These are phyloP conservation scores for Mycena sp. DNA, from an alignment of 1,284 basidiomycete genomes.

Conservation along the genomic window DNA sequence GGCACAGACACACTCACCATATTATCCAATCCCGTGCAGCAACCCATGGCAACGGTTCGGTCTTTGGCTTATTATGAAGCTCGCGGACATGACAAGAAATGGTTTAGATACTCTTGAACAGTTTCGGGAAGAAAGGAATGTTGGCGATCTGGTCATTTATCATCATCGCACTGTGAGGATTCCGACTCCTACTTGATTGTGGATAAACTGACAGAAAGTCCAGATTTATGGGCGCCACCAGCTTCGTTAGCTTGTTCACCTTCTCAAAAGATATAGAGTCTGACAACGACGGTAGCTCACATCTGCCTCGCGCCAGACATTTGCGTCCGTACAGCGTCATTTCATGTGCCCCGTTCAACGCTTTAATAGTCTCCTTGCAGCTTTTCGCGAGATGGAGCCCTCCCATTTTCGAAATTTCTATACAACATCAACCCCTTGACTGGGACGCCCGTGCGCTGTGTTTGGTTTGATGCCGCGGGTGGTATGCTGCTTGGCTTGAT, in stretches of 20 bases:
- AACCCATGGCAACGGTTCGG: conserved; percentile 59
- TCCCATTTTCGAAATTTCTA: conserved; percentile 74
- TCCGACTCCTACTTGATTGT: neutral
- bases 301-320: conserved; percentile 69
- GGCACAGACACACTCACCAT: conserved; percentile 64
- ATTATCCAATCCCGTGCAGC: conserved; percentile 52
- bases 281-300: too few species aligned
- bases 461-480: conserved; percentile 61
- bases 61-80: conserved; percentile 32
- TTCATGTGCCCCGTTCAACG: conserved; percentile 46
- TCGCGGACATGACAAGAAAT: conserved; percentile 25
- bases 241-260: neutral
- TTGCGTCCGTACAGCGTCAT: conserved; percentile 68
- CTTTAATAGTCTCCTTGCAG: conserved; percentile 56
- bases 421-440: conserved; percentile 74
- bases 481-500: conserved; percentile 64
- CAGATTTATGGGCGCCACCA: neutral
- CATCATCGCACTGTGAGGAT: conserved; percentile 55
- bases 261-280: too few species aligned
- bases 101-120: conserved; percentile 68
- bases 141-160: conserved; percentile 73
- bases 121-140: conserved; percentile 67
- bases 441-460: conserved; percentile 72
- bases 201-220: too few species aligned
- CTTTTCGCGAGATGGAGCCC: conserved; percentile 52